phyloP scores from a whole-genome alignment of 2,329 filamentous ascomycete species.

The Colletotrichum sp. region DNA sequence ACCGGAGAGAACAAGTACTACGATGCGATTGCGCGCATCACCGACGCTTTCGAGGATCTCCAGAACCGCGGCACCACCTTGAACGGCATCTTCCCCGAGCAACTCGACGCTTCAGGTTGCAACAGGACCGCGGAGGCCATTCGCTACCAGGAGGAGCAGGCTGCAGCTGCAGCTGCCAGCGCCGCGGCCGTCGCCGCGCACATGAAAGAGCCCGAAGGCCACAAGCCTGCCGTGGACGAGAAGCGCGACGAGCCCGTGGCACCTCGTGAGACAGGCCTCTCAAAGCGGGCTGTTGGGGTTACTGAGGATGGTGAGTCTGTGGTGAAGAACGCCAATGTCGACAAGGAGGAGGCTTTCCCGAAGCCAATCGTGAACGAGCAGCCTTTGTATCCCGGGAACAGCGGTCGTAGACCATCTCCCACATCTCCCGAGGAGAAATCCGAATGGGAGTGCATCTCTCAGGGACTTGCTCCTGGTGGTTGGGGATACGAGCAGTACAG shows the following conservation, averaged over 20 bases:
- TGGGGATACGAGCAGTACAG: conserved; percentile 54
- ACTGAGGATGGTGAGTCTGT: conserved; percentile 36
- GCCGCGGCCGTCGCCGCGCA: neutral
- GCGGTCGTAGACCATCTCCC: conserved; percentile 3
- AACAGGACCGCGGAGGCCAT: conserved; percentile 55
- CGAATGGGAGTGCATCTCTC: conserved; percentile 52
- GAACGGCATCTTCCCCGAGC: conserved; percentile 81
- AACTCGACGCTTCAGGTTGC: conserved; percentile 81
- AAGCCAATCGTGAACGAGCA: conserved; percentile 5
- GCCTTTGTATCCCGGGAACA: neutral
- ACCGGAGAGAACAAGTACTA: conserved; percentile 85
- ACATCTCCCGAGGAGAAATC: conserved; percentile 8
- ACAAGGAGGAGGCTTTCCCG: neutral
- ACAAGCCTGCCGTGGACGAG: neutral
- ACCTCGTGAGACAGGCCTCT: neutral
- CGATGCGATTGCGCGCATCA: conserved; percentile 86
- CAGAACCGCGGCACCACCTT: conserved; percentile 73
- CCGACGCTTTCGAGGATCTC: conserved; percentile 76
- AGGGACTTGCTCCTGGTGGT: conserved; percentile 59
- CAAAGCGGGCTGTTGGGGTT: neutral
- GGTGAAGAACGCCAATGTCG: neutral
- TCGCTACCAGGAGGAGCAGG: conserved; percentile 34
- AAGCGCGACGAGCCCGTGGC: neutral
- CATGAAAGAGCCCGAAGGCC: conserved; percentile 30
- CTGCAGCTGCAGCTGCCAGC: conserved; percentile 32